These are phyloP conservation scores for Nitzschia sp. DNA, from an alignment of 108 stramenopile genomes.

Conservation along the genomic window DNA sequence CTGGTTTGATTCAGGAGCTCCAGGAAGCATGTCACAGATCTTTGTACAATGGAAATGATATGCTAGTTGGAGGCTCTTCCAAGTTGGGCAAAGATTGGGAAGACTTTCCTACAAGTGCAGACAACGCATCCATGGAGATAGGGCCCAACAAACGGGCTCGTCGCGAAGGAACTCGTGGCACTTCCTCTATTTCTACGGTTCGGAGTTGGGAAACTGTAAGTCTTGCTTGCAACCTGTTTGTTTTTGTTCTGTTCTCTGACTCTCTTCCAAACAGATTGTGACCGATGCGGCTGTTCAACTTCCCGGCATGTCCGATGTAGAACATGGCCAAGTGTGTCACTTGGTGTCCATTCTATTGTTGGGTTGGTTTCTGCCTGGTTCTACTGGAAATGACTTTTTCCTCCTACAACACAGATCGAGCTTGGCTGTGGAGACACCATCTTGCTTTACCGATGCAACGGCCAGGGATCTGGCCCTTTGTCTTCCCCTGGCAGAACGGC, in stretches of 20 bases:
- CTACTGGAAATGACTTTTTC: conserved; percentile 51
- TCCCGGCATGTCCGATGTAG: conserved; percentile 44
- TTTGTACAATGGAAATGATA: conserved; percentile 33
- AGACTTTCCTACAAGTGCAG: too few relatives aligned
- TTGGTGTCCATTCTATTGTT: conserved; percentile 43
- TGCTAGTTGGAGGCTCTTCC: background rate
- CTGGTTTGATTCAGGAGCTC: conserved; percentile 31
- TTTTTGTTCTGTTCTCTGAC: too few relatives aligned
- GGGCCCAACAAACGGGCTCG: too few relatives aligned
- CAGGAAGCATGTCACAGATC: conserved; percentile 43
- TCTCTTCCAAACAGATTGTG: conserved; percentile 28
- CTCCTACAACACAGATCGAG: conserved; percentile 30
- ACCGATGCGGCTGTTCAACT: conserved; percentile 33
- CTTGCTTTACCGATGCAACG: background rate
- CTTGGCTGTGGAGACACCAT: background rate
- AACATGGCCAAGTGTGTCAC: conserved; percentile 38
- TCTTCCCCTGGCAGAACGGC: conserved; percentile 44
- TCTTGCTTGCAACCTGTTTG: too few relatives aligned
- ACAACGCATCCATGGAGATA: too few relatives aligned
- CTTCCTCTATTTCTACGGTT: too few relatives aligned
- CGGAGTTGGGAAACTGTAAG: conserved; percentile 27
- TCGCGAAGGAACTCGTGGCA: too few relatives aligned
- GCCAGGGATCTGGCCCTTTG: conserved; percentile 2
- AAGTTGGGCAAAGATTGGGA: too few relatives aligned
- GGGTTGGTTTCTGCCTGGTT: conserved; percentile 47